Evolutionary conservation across 2,329 filamentous ascomycete species (phyloP).

Genomic region (Aciculosporium take): DNA sequence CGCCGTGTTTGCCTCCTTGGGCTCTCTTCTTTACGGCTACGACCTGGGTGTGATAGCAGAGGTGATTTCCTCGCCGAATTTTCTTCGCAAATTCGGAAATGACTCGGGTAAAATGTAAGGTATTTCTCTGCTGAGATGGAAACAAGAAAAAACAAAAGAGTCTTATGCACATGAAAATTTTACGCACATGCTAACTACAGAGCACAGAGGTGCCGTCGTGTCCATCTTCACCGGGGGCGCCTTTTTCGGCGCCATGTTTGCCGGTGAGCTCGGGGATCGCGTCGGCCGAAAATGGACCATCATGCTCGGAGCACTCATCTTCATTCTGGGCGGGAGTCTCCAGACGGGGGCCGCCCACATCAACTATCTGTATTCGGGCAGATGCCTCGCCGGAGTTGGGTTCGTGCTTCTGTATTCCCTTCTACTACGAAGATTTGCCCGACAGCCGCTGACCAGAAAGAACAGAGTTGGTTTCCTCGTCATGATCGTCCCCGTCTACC

Average conservation of each 20-base stretch:
- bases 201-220: not conserved
- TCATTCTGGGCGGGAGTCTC: not conserved
- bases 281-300: not conserved
- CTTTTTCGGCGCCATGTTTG: conserved; percentile 1
- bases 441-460: too few species aligned
- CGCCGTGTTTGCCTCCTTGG: not conserved
- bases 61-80: not conserved
- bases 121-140: too few species aligned
- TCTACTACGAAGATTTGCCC: too few species aligned
- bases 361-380: not conserved
- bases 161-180: too few species aligned
- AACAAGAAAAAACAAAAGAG: not conserved
- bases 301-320: not conserved
- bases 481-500: not conserved
- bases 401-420: not conserved
- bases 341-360: not conserved
- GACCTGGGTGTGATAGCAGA: not conserved
- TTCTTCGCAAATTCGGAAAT: not conserved
- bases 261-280: not conserved
- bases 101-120: not conserved
- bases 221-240: not conserved
- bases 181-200: not conserved
- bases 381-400: not conserved
- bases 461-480: not conserved
- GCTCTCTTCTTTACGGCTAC: not conserved